These are phyloP conservation scores for Botryotinia globosa DNA, from an alignment of 2,329 filamentous ascomycete species.

Conservation along the genomic window DNA sequence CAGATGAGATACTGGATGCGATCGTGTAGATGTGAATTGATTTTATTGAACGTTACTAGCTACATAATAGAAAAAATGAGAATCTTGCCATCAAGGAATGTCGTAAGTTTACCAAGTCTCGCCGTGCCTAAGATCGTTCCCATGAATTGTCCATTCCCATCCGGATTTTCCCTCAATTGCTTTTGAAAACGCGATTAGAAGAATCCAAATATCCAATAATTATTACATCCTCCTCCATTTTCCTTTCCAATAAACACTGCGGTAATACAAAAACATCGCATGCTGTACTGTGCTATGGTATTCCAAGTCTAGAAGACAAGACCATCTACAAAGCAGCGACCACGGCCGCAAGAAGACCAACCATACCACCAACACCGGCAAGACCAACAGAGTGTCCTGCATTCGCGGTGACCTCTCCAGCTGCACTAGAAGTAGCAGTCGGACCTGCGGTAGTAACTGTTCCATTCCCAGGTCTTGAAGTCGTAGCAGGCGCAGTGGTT, in stretches of 20 bases:
- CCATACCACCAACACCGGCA: conserved; percentile 6
- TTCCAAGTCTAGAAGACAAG: neutral
- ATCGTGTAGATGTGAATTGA: neutral
- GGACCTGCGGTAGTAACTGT: neutral
- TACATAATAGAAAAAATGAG: neutral
- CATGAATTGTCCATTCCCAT: neutral
- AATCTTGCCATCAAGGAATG: neutral
- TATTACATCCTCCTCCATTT: neutral
- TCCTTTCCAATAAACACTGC: neutral
- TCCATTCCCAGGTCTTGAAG: neutral
- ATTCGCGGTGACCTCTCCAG: neutral
- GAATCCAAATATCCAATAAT: neutral
- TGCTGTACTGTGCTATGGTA: neutral
- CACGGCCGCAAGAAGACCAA: neutral
- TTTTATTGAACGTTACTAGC: neutral
- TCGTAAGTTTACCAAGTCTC: neutral
- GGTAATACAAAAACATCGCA: neutral
- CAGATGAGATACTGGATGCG: neutral
- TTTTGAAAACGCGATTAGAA: neutral
- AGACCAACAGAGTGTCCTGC: conserved; percentile 3
- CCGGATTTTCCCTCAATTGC: neutral
- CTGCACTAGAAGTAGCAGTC: neutral
- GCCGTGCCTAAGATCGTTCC: neutral
- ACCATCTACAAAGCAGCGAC: conserved; percentile 10
- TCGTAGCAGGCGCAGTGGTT: neutral